Base-by-base conservation (phyloP, 106 monocot genomes). In the Cymbidium sinense region DNA sequence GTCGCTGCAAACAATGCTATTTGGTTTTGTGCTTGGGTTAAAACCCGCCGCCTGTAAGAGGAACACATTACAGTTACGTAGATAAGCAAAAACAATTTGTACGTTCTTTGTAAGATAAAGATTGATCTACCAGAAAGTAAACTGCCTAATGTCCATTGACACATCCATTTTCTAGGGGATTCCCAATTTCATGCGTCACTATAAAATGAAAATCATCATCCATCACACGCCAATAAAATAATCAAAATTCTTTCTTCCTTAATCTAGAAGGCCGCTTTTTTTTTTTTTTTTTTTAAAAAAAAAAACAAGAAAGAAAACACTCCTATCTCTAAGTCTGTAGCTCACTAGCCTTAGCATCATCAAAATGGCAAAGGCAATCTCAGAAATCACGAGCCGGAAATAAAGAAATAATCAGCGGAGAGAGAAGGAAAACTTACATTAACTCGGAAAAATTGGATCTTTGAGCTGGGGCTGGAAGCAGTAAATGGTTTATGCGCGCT, bases 1-100 rank as follows among this genome's bases (percentile, higher is more conserved):
- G 31, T 81, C 64, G n/a, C 36, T 9, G 65, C 80, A 81, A 11
- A 81, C 54, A 50, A 81, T 81, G 64, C 75, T 81, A 67, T 34
- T 75, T 3, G 23, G 7, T 64, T 81, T 81, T 11, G 74, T 75
- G 8, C n/a, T 65, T 21, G 64, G 62, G 44, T 65, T 50, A 65
- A 20, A 28, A 35, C 62, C 75, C 37, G 64, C 80, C 64, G 75
- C 52, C 71, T 72, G 71, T 72, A 39, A 72, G 71, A 39, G 36
- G n/a, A 5, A 70, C 19, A 10, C 8, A 72, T 39, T 64, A 64
- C 9, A 69, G 69, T 31, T 31, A 28, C 69, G 27, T 27, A 27
- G 23, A 69, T 47, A 69, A 29, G 8, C 27, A 72, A 37, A 72
- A 21, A 21, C 36, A 72, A 2, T 2, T 13, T 47, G 47, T 72